Conservation (phyloP, 495 filamentous ascomycete species). For the Astrocystis sublimbata region DNA sequence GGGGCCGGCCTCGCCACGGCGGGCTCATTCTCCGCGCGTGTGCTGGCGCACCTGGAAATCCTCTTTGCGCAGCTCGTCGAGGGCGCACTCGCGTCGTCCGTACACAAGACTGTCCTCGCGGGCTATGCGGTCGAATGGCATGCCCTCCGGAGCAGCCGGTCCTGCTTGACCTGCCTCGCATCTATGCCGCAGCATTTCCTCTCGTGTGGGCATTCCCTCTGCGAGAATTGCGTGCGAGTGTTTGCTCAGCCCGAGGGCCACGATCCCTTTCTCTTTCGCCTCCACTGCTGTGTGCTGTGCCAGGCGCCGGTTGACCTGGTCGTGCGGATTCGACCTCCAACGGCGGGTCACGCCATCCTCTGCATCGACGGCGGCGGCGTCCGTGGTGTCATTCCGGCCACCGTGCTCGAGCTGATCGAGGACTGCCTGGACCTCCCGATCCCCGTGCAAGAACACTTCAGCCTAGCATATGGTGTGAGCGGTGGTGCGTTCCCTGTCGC, state of each 20-base stretch:
- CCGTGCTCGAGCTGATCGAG: not conserved
- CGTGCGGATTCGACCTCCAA: slow-evolving; percentile 1
- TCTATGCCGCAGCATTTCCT: slow-evolving; percentile 5
- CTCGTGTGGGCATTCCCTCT: slow-evolving; percentile 2
- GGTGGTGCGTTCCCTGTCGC: not conserved
- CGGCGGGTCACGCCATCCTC: not conserved
- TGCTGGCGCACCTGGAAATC: slow-evolving; percentile 1
- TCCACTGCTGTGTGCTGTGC: not conserved
- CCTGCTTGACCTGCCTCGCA: slow-evolving; percentile 2
- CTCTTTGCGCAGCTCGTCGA: slow-evolving; percentile 1
- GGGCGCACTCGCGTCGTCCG: not conserved
- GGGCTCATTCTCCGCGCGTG: not conserved
- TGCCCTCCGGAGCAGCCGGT: not conserved
- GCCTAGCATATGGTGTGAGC: not conserved
- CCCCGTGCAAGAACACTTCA: not conserved
- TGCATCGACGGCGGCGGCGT: slow-evolving; percentile 6
- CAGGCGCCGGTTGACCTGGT: slow-evolving; percentile 5
- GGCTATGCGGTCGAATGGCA: not conserved
- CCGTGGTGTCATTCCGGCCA: not conserved
- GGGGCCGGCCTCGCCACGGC: not conserved
- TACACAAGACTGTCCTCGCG: not conserved
- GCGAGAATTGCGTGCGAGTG: not conserved
- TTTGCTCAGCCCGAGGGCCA: not conserved
- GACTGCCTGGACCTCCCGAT: slow-evolving; percentile 1
- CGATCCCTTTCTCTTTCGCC: not conserved